Conservation (phyloP, 2,329 filamentous ascomycete species). For the Alternaria longipes region DNA sequence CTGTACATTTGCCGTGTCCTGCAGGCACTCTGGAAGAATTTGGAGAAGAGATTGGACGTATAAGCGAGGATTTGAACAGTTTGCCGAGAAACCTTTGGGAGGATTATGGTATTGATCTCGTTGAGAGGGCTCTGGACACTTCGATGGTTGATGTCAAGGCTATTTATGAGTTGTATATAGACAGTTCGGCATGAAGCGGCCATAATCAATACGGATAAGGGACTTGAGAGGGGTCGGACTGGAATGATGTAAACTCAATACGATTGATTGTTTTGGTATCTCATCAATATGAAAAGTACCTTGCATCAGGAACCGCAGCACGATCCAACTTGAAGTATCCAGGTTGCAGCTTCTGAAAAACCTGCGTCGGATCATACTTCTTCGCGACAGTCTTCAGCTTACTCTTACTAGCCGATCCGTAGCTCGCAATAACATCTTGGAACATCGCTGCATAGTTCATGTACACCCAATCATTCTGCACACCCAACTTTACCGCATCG, state of each 20-base stretch:
- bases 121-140: neutral
- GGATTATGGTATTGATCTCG: neutral
- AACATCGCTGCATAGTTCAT: slow-evolving; percentile 60
- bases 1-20: neutral
- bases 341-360: slow-evolving; percentile 55
- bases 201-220: neutral
- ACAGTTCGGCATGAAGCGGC: neutral
- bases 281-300: slow-evolving; percentile 6
- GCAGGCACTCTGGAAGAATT: neutral
- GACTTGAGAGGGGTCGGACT: neutral
- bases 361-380: slow-evolving; percentile 53
- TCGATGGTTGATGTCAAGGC: neutral
- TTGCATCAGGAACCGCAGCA: slow-evolving; percentile 5
- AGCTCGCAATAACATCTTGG: slow-evolving; percentile 55
- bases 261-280: neutral
- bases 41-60: neutral
- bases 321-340: slow-evolving; percentile 56
- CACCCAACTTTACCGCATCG: slow-evolving; percentile 11
- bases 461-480: slow-evolving; percentile 51
- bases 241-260: neutral
- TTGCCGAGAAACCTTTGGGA: neutral
- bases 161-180: neutral
- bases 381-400: slow-evolving; percentile 46
- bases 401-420: slow-evolving; percentile 45
- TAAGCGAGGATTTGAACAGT: neutral